Conservation (phyloP, 306 rosid genomes). For the Castanospermum australe region DNA sequence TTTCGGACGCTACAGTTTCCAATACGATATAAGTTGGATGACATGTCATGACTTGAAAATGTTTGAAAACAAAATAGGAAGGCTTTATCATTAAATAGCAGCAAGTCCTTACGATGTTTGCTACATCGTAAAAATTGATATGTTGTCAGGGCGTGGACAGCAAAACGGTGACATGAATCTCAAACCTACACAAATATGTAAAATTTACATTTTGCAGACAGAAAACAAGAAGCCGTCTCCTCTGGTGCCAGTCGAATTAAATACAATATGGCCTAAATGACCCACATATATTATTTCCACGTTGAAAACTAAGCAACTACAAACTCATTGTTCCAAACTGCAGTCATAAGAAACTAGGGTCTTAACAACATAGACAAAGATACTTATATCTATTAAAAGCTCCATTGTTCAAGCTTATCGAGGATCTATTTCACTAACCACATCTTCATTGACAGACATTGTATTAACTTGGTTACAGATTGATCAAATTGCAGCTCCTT, state of each 20-base stretch:
- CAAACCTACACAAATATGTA: background rate
- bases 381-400: background rate
- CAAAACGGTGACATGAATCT: background rate
- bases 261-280: background rate
- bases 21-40: background rate
- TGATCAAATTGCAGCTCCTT: constrained; percentile 7
- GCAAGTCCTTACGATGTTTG: background rate
- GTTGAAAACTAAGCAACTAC: background rate
- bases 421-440: constrained; percentile 28
- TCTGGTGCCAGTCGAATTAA: background rate
- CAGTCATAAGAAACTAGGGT: background rate
- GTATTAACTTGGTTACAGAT: constrained; percentile 3
- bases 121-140: background rate
- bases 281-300: background rate
- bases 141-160: background rate
- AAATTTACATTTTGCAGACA: background rate
- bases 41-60: background rate
- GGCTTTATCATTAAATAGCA: no score
- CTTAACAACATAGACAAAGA: background rate
- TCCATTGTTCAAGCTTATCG: constrained; percentile 11
- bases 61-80: background rate
- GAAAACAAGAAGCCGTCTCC: background rate
- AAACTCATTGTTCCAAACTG: background rate
- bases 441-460: constrained; percentile 18
- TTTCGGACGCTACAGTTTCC: background rate